A percentile compares a stretch with the other conserved stretches of the same genome.
Conservation (phyloP, 257 asterid genomes). For the Marsdenia floribunda region DNA sequence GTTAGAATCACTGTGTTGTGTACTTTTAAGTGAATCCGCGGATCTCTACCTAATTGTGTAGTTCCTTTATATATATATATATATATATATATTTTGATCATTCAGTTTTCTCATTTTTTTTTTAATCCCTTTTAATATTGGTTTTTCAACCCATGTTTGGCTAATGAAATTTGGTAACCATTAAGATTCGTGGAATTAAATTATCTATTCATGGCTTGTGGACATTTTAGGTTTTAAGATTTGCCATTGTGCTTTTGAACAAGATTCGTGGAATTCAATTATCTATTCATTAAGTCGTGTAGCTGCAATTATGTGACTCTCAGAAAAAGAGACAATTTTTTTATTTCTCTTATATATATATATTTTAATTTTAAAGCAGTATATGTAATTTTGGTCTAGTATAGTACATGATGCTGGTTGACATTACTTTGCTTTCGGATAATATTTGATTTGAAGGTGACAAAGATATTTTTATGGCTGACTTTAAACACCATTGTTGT, state of each 20-base stretch:
- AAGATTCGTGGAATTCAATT: too few species aligned
- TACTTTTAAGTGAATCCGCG: background rate
- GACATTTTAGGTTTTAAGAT: background rate
- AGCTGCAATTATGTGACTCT: too few species aligned
- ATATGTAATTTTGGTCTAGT: background rate
- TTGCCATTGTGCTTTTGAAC: background rate
- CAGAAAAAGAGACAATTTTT: too few species aligned
- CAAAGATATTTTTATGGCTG: too few species aligned
- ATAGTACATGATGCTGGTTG: background rate
- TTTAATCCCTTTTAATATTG: background rate
- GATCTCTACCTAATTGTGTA: background rate
- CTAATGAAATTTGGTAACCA: background rate
- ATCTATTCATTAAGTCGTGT: too few species aligned
- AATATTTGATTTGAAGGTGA: too few species aligned
- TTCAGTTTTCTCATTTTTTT: background rate
- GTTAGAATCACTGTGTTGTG: background rate
- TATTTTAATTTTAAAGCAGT: background rate
- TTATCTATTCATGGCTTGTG: background rate
- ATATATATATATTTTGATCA: too few species aligned
- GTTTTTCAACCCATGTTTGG: background rate
- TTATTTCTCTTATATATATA: too few species aligned
- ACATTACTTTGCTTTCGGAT: too few species aligned
- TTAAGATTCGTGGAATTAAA: background rate
- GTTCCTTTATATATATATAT: background rate
- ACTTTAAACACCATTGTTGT: too few species aligned